phyloP scores from a whole-genome alignment of 805 yeast genomes.

The Clavispora santaluciae region DNA sequence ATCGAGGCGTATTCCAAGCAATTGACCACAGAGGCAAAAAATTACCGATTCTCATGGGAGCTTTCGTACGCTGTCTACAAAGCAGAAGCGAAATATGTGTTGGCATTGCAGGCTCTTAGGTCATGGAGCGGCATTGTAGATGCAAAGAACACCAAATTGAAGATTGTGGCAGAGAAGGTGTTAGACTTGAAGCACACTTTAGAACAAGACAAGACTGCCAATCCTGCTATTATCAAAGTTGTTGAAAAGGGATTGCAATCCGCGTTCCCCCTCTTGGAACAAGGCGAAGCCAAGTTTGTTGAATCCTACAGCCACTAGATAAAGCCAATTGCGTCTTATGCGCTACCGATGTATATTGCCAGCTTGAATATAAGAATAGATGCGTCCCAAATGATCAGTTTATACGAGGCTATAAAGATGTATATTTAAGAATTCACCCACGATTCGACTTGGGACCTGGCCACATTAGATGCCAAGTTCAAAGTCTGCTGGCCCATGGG shows the following conservation, averaged over 20 bases:
- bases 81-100: slow-evolving; percentile 41
- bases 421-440: slow-evolving; percentile 32
- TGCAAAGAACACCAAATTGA: slow-evolving; percentile 14
- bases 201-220: slow-evolving; percentile 33
- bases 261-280: slow-evolving; percentile 31
- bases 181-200: slow-evolving; percentile 27
- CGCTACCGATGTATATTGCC: too few relatives aligned
- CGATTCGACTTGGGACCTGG: slow-evolving; percentile 39
- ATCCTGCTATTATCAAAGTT: slow-evolving; percentile 42
- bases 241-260: slow-evolving; percentile 32
- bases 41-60: slow-evolving; percentile 37
- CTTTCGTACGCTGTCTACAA: slow-evolving; percentile 37
- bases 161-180: slow-evolving; percentile 27
- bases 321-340: too few relatives aligned
- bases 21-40: slow-evolving; percentile 39
- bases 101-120: slow-evolving; percentile 42
- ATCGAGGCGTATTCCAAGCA: slow-evolving; percentile 41
- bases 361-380: too few relatives aligned
- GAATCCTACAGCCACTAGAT: slow-evolving; percentile 10
- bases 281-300: slow-evolving; percentile 15
- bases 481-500: slow-evolving; percentile 44
- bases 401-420: too few relatives aligned
- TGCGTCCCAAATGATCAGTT: too few relatives aligned
- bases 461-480: slow-evolving; percentile 38
- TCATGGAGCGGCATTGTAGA: slow-evolving; percentile 38